Conservation (phyloP, 768 basidiomycete species). For the Xerocomellus dryophilus region DNA sequence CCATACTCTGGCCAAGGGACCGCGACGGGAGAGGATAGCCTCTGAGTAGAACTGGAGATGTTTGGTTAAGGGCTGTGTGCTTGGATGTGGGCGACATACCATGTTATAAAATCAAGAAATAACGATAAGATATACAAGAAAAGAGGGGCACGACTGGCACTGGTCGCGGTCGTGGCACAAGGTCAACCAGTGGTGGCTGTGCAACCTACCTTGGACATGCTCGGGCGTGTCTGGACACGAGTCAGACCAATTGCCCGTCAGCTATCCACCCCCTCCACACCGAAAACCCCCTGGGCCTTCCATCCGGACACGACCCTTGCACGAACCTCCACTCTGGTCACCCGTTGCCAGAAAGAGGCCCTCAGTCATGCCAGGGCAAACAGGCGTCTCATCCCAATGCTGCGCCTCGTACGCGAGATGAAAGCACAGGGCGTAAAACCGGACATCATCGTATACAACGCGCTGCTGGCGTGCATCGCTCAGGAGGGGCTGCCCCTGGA, state of each 20-base stretch:
- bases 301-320: conserved; percentile 24
- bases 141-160: neutral
- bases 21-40: conserved; percentile 88
- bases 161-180: conserved; percentile 10
- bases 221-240: conserved; percentile 3
- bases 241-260: conserved; percentile 3
- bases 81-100: conserved; percentile 9
- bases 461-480: conserved; percentile 50
- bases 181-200: conserved; percentile 28
- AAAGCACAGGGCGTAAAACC: conserved; percentile 54
- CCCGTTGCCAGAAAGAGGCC: conserved; percentile 35
- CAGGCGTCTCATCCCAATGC: conserved; percentile 37
- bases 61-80: neutral
- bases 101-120: conserved; percentile 23
- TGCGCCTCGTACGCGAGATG: conserved; percentile 54
- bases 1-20: conserved; percentile 96
- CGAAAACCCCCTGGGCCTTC: conserved; percentile 28
- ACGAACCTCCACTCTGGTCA: conserved; percentile 23
- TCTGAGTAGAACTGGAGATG: conserved; percentile 82
- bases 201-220: conserved; percentile 6
- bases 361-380: conserved; percentile 33
- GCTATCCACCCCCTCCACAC: neutral
- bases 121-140: conserved; percentile 21
- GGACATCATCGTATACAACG: conserved; percentile 53
- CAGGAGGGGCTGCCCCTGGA: conserved; percentile 44